These are phyloP conservation scores for Alternaria longipes DNA, from an alignment of 2,329 filamentous ascomycete genomes.

Conservation along the genomic window DNA sequence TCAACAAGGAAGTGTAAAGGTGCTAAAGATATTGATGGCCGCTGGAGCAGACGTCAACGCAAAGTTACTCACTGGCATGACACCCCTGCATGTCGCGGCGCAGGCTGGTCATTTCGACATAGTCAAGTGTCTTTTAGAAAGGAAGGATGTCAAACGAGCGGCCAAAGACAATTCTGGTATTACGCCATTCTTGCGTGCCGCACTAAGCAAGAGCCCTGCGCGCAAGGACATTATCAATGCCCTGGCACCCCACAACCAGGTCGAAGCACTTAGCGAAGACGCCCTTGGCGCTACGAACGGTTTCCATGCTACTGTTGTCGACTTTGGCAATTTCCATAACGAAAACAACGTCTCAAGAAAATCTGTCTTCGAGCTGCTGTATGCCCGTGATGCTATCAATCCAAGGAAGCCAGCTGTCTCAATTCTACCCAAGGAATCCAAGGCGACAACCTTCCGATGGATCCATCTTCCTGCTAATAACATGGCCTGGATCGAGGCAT, in stretches of 20 bases:
- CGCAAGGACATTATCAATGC: constrained; percentile 54
- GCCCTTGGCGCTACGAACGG: constrained; percentile 48
- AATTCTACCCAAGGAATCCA: constrained; percentile 53
- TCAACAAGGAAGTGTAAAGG: constrained; percentile 43
- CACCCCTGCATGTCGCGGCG: constrained; percentile 51
- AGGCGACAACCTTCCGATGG: constrained; percentile 55
- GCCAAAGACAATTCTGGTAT: constrained; percentile 56
- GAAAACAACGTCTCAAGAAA: constrained; percentile 45
- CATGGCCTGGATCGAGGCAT: constrained; percentile 69
- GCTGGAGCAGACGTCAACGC: constrained; percentile 48
- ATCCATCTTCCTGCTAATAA: constrained; percentile 60
- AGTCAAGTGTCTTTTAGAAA: constrained; percentile 49
- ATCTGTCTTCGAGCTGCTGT: constrained; percentile 49
- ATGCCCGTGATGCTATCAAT: constrained; percentile 46
- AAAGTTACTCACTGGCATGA: constrained; percentile 46
- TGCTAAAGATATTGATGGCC: constrained; percentile 41
- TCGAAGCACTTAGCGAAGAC: constrained; percentile 48
- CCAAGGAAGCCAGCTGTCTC: constrained; percentile 46
- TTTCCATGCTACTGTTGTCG: constrained; percentile 52
- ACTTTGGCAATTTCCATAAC: constrained; percentile 51
- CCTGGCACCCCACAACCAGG: constrained; percentile 53
- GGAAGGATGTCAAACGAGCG: constrained; percentile 48
- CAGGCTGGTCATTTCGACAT: constrained; percentile 47
- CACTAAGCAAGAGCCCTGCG: constrained; percentile 45
- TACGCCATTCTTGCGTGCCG: constrained; percentile 55